Evolutionary conservation across 139 green algal species (phyloP), one percentile per base, ranked within the genome.

Genomic region (Chlorella vulgaris): DNA sequence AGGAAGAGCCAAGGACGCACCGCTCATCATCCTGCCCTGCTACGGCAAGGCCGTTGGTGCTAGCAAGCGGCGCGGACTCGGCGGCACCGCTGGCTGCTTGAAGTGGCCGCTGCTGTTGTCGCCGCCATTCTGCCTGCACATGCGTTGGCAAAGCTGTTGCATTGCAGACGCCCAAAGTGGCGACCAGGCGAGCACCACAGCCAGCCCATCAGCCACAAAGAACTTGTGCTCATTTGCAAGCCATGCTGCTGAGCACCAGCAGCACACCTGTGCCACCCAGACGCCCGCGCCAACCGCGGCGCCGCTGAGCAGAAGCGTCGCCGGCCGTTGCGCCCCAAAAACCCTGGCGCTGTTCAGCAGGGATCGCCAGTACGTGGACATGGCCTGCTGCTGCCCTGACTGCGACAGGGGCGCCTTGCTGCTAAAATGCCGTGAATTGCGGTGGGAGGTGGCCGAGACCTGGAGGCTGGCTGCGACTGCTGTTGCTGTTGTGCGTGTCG

Each of bases 61-160:
- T 79, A 15, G 73, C 65, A 31, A 68, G 73, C 29, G 36, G 73
- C 7, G 53, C 24, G 24, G 73, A 36, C 36, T 79, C 73, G 3
- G 58, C 26, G 19, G 73, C 73, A 35, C 73, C 53, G 73, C 73
- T 79, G 35, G 53, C 73, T 42, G 61, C 39, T 33, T 82, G 76
- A 1, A 75, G 62, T 24, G 42, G 24, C 39, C 76, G 63, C 8
- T 65, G 42, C 31, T 70, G 76, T 21, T 78, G 73, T 53, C 73
- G 73, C 53, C 73, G 73, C 73, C 73, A 79, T 26, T 79, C 73
- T 31, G 73, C 36, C 73, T 79, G 53, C 51, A 24, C 31, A 43
- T n/a, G 21, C 15, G 2, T 2, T 31, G 13, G 3, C n/a, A n/a
- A n/a, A n/a, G n/a, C n/a, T n/a, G n/a, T n/a, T n/a, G n/a, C n/a